Conservation (phyloP, 805 yeast species). For the Hanseniaspora meyeri region DNA sequence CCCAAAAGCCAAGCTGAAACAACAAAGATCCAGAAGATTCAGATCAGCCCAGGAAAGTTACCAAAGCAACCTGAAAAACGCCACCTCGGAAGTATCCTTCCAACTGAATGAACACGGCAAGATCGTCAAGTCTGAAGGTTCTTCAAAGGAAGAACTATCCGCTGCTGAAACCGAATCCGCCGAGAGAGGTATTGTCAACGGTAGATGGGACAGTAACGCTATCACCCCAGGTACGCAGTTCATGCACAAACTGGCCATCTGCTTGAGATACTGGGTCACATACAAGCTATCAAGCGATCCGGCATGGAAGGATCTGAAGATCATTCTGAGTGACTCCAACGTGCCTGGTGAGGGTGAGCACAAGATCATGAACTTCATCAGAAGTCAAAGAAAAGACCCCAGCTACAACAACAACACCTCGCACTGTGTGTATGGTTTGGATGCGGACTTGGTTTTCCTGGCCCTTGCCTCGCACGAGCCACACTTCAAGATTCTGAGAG, state of each 20-base stretch:
- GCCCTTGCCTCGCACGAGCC: constrained; percentile 98
- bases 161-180: constrained; percentile 56
- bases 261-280: constrained; percentile 83
- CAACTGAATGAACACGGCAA: constrained; percentile 30
- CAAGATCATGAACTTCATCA: constrained; percentile 88
- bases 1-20: constrained; percentile 96
- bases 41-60: constrained; percentile 84
- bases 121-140: constrained; percentile 21
- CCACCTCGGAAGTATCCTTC: constrained; percentile 36
- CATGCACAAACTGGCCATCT: constrained; percentile 77
- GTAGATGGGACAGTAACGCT: constrained; percentile 88
- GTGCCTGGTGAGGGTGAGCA: constrained; percentile 99
- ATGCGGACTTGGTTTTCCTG: constrained; percentile 92
- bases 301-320: constrained; percentile 83
- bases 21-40: constrained; percentile 87
- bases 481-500: constrained; percentile 83
- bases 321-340: constrained; percentile 85
- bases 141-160: constrained; percentile 38
- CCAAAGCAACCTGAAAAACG: constrained; percentile 31
- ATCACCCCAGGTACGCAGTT: constrained; percentile 99
- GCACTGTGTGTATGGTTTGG: constrained; percentile 95
- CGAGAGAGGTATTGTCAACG: constrained; percentile 38
- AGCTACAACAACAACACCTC: constrained; percentile 81
- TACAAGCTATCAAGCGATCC: constrained; percentile 80
- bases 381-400: constrained; percentile 79